These are phyloP conservation scores for Speleostelium caveatum DNA, from an alignment of 78 protist genomes.

Conservation along the genomic window DNA sequence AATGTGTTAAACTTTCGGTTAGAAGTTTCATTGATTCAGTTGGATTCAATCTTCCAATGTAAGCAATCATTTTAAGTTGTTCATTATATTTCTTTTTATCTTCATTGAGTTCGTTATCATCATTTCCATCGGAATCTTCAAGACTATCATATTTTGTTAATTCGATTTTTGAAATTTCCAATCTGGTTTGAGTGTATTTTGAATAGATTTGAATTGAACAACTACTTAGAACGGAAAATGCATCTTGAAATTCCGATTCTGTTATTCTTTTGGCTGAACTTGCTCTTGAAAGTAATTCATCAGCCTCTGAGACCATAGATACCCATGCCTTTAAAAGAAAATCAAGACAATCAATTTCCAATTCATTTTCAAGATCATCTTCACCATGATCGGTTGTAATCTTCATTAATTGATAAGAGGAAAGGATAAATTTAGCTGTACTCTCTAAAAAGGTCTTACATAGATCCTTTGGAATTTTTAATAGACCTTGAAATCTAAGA, in stretches of 20 bases:
- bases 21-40: slow-evolving; percentile 33
- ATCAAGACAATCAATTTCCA: slow-evolving; percentile 50
- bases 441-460: slow-evolving; percentile 5
- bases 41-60: slow-evolving; percentile 60
- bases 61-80: slow-evolving; percentile 41
- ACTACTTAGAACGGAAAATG: not conserved
- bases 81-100: slow-evolving; percentile 70
- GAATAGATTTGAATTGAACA: slow-evolving; percentile 43
- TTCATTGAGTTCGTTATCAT: slow-evolving; percentile 35
- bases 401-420: slow-evolving; percentile 13
- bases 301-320: slow-evolving; percentile 24
- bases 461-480: not conserved
- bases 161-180: slow-evolving; percentile 42
- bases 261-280: too few species aligned
- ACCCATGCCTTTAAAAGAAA: slow-evolving; percentile 41
- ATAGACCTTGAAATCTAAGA: slow-evolving; percentile 5
- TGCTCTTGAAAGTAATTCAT: not conserved
- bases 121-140: not conserved
- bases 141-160: not conserved
- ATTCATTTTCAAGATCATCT: slow-evolving; percentile 49
- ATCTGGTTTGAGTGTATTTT: slow-evolving; percentile 27
- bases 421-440: slow-evolving; percentile 8
- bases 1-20: slow-evolving; percentile 15
- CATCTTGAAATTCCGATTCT: not conserved
- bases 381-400: slow-evolving; percentile 25